Conservation (phyloP, 1,139 yeast genomes). For the Geotrichum bryndzae region DNA sequence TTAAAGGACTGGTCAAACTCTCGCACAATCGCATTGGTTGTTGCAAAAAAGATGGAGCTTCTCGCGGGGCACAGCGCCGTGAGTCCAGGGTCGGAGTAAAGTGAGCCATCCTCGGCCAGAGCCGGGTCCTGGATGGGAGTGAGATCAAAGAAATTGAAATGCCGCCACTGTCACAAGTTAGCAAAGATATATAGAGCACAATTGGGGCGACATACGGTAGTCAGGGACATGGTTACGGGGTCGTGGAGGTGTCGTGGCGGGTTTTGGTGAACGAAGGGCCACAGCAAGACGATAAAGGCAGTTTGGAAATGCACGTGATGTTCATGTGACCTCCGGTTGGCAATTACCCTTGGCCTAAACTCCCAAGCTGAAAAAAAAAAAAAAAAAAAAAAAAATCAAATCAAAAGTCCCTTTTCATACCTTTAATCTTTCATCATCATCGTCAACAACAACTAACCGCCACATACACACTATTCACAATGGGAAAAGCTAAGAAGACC, state of each 20-base stretch:
- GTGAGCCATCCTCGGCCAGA: slow-evolving; percentile 48
- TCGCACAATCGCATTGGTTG: slow-evolving; percentile 50
- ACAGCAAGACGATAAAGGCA: not conserved
- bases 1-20: slow-evolving; percentile 50
- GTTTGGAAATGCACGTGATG: not conserved
- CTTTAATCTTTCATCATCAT: slow-evolving; percentile 1
- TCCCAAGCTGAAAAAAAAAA: not conserved
- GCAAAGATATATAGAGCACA: not conserved
- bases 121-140: slow-evolving; percentile 82
- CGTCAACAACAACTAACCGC: not conserved
- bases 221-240: slow-evolving; percentile 8
- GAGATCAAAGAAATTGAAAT: slow-evolving; percentile 79
- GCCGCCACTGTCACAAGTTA: slow-evolving; percentile 58
- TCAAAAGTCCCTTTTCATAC: not conserved
- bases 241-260: not conserved
- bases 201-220: slow-evolving; percentile 12
- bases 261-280: not conserved
- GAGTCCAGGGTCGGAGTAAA: slow-evolving; percentile 72
- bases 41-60: slow-evolving; percentile 54
- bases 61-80: slow-evolving; percentile 54
- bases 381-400: not conserved
- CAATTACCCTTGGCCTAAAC: slow-evolving; percentile 7
- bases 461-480: slow-evolving; percentile 29
- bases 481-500: slow-evolving; percentile 97
- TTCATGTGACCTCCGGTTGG: not conserved